These are phyloP conservation scores for Neotropicomus parvogracilis DNA, from an alignment of 1,284 basidiomycete species.

Conservation along the genomic window DNA sequence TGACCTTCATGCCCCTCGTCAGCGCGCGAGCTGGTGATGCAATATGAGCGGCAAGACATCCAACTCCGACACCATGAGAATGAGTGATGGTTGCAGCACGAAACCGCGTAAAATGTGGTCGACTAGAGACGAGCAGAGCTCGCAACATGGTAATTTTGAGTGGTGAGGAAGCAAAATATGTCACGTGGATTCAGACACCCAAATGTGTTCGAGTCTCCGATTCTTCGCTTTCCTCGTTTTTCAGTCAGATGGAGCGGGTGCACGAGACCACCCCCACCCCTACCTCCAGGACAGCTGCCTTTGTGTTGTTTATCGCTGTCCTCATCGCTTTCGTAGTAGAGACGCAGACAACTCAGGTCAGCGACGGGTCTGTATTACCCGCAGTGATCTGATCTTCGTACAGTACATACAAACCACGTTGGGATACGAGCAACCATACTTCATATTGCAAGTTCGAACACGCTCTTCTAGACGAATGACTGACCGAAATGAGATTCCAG, in stretches of 20 bases:
- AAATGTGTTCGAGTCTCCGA: no score
- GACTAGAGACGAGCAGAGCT: conserved; percentile 55
- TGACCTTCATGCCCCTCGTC: conserved; percentile 91
- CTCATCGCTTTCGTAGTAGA: conserved; percentile 69
- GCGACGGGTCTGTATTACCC: conserved; percentile 9
- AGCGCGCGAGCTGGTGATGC: conserved; percentile 34
- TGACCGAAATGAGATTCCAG: conserved; percentile 36
- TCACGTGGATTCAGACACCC: no score
- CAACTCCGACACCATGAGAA: conserved; percentile 31
- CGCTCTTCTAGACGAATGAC: not conserved
- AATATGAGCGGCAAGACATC: conserved; percentile 18
- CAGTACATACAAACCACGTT: conserved; percentile 74
- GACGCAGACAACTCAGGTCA: conserved; percentile 68
- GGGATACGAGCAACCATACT: conserved; percentile 70
- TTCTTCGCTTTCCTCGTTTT: not conserved
- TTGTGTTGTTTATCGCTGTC: conserved; percentile 38
- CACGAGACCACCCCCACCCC: not conserved
- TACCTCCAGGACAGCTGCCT: conserved; percentile 30
- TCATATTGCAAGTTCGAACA: conserved; percentile 62
- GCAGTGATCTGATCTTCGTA: not conserved
- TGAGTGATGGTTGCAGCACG: conserved; percentile 40
- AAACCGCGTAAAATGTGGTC: conserved; percentile 55
- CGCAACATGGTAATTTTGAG: conserved; percentile 54
- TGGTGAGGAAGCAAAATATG: no score
- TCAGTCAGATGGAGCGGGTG: conserved; percentile 14